Conservation (phyloP, 2,329 filamentous ascomycete genomes). For the Fusarium brachygibbosum region DNA sequence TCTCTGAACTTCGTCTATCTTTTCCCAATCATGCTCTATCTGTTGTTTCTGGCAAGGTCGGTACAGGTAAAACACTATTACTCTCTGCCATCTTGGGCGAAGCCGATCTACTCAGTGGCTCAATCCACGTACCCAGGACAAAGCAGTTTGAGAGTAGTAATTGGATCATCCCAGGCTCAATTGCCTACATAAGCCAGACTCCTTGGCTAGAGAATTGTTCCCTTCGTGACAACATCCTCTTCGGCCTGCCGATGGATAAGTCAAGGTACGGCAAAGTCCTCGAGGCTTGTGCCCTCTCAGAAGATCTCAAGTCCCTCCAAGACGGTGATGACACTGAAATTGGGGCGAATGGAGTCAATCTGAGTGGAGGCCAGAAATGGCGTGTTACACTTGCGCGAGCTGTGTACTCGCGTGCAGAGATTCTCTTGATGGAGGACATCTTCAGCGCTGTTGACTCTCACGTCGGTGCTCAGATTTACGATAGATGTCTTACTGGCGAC, state of each 20-base stretch:
- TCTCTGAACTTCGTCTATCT: conserved; percentile 72
- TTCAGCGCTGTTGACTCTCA: conserved; percentile 86
- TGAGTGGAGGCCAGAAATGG: conserved; percentile 87
- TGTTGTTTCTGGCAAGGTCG: conserved; percentile 80
- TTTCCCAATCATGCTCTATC: conserved; percentile 79
- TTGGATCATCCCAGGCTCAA: conserved; percentile 76
- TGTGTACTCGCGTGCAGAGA: conserved; percentile 80
- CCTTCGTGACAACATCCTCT: conserved; percentile 81
- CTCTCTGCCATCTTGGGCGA: conserved; percentile 81
- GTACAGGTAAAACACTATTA: conserved; percentile 80
- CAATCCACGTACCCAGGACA: conserved; percentile 66
- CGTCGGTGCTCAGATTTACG: conserved; percentile 81
- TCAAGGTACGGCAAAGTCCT: conserved; percentile 77
- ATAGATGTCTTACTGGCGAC: conserved; percentile 78
- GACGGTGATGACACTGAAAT: conserved; percentile 85
- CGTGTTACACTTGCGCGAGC: conserved; percentile 82
- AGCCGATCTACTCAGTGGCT: conserved; percentile 74
- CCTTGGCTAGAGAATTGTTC: conserved; percentile 87
- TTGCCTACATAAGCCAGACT: conserved; percentile 82
- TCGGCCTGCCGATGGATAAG: conserved; percentile 77
- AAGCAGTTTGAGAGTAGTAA: conserved; percentile 66
- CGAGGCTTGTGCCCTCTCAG: conserved; percentile 77
- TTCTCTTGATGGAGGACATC: conserved; percentile 83
- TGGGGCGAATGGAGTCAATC: conserved; percentile 84
- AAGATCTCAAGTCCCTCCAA: conserved; percentile 79